These are phyloP conservation scores for Elsinoe arachidis DNA, from an alignment of 2,329 filamentous ascomycete genomes.

Conservation along the genomic window DNA sequence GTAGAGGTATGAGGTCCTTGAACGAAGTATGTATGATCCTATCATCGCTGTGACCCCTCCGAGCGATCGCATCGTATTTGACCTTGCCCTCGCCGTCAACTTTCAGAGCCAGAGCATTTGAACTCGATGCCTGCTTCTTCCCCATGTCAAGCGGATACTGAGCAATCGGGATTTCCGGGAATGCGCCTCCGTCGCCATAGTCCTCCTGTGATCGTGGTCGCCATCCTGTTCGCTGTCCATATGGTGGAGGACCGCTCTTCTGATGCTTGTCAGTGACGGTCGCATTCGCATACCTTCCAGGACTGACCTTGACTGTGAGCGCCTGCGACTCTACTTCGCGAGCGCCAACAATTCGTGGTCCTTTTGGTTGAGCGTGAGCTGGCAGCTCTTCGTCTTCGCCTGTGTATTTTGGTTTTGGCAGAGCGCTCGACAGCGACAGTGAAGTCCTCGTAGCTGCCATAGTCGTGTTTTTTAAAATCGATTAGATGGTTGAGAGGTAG, in stretches of 20 bases:
- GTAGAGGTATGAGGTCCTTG: slow-evolving; percentile 89
- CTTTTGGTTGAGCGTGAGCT: slow-evolving; percentile 61
- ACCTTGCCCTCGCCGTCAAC: slow-evolving; percentile 88
- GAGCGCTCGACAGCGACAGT: slow-evolving; percentile 61
- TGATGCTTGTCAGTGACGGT: slow-evolving; percentile 28
- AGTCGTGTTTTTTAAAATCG: slow-evolving; percentile 13
- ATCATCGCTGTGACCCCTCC: slow-evolving; percentile 74
- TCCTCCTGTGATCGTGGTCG: slow-evolving; percentile 80
- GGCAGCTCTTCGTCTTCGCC: slow-evolving; percentile 80
- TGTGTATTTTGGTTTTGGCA: slow-evolving; percentile 85
- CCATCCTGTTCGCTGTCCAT: slow-evolving; percentile 83
- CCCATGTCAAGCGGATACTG: slow-evolving; percentile 97
- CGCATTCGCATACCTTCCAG: background rate
- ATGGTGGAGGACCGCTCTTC: slow-evolving; percentile 76
- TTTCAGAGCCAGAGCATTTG: slow-evolving; percentile 85
- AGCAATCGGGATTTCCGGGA: slow-evolving; percentile 85
- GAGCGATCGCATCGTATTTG: slow-evolving; percentile 91
- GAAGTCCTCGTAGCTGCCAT: slow-evolving; percentile 54
- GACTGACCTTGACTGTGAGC: slow-evolving; percentile 63
- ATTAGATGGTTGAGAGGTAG: background rate
- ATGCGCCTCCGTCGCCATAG: slow-evolving; percentile 92
- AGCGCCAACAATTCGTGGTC: slow-evolving; percentile 72
- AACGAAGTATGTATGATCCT: slow-evolving; percentile 90
- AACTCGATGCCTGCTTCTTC: slow-evolving; percentile 59
- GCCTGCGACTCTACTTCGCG: slow-evolving; percentile 77